Evolutionary conservation across 176 grass and related monocot species (phyloP), one percentile per base, ranked within the genome.

Genomic region (Cenchrus americanus): DNA sequence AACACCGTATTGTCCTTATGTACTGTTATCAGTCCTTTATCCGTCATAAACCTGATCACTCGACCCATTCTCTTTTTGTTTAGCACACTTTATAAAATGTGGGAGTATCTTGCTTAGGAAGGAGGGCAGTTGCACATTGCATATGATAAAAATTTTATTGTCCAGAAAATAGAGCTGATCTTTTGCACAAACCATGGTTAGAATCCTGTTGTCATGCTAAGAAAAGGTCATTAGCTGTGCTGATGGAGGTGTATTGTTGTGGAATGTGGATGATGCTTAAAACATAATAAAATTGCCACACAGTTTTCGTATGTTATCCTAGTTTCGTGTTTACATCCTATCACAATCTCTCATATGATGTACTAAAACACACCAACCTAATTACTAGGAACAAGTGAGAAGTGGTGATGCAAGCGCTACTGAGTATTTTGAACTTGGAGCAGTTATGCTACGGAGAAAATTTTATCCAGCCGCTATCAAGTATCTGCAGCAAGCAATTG

Each of bases 371-470:
- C 47, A 34, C 6, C 62, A 69, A 59, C 52, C 47, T 66, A 42
- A 26, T 78, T 83, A 67, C 14, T 70, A 98, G 96, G 96, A 99
- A 83, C 93, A 96, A 96, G 93, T 99, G 50, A 91, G 96, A 79
- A 99, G 96, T 84, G 96, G 96, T 23, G 96, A 99, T 86, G 96
- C 83, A 81, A 85, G 89, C 62, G 93, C 93, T 18, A 99, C 96
- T 0, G 96, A 96, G 60, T 95, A 87, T 64, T 99, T 99, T 81
- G 96, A 99, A 73, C 93, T 99, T 62, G 96, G 96, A 87, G 96
- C 96, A 47, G 96, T 99, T 18, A 99, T 99, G 96, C 91, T 99
- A 15, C 75, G 96, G 85, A 94, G 96, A 81, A 99, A 99, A 74
- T 90, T 99, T 79, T 99, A 99, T 55, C 91, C 96, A 67, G 96